Conservation (phyloP, 108 stramenopile genomes). For the Epithemia pelagica region DNA sequence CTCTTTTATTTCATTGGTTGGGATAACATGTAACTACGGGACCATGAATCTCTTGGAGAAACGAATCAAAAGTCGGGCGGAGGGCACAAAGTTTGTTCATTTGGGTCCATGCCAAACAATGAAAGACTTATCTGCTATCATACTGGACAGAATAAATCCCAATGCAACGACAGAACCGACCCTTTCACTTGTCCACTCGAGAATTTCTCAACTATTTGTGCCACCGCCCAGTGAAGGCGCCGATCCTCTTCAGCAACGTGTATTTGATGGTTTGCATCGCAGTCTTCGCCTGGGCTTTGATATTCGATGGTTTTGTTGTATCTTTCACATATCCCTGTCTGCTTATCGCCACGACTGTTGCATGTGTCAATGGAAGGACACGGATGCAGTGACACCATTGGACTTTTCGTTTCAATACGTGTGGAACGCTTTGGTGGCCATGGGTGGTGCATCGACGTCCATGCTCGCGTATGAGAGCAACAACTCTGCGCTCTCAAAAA, state of each 20-base stretch:
- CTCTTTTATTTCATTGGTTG: slow-evolving; percentile 56
- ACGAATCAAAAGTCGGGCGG: slow-evolving; percentile 71
- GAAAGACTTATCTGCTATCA: background rate
- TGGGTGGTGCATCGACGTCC: slow-evolving; percentile 34
- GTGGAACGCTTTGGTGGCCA: slow-evolving; percentile 46
- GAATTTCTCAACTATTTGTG: background rate
- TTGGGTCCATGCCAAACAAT: slow-evolving; percentile 22
- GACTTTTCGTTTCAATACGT: slow-evolving; percentile 30
- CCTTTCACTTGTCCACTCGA: background rate
- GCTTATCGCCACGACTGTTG: slow-evolving; percentile 30
- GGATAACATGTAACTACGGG: slow-evolving; percentile 49
- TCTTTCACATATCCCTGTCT: slow-evolving; percentile 47
- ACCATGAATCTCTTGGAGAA: slow-evolving; percentile 57
- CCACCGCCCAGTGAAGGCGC: background rate
- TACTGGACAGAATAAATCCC: background rate
- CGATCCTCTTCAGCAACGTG: background rate
- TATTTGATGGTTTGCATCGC: slow-evolving; percentile 28
- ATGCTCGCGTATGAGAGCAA: slow-evolving; percentile 3
- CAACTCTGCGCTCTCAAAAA: slow-evolving; percentile 9
- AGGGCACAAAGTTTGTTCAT: slow-evolving; percentile 66
- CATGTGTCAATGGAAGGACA: background rate
- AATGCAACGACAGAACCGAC: background rate
- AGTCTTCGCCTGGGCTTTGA: slow-evolving; percentile 52
- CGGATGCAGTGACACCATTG: background rate
- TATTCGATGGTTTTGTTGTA: slow-evolving; percentile 74